phyloP scores from a whole-genome alignment of 1,284 basidiomycete genomes.

The Uromyces viciae-fabae region DNA sequence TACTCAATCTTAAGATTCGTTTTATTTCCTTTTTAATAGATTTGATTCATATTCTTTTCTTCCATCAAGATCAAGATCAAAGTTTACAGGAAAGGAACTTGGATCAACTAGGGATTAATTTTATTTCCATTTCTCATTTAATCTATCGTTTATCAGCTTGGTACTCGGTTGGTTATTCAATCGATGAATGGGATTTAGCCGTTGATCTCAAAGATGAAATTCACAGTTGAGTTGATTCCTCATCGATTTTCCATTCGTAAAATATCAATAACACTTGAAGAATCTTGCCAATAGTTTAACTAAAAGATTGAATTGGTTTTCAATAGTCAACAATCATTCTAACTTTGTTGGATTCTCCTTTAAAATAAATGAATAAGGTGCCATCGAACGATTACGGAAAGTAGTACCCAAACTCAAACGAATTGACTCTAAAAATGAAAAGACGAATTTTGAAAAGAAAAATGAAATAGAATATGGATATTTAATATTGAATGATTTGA shows the following conservation, averaged over 20 bases:
- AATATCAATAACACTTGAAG: neutral
- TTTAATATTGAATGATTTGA: neutral
- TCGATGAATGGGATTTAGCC: conserved; percentile 21
- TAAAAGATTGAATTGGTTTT: neutral
- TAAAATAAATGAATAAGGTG: too few relatives aligned
- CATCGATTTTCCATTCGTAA: neutral
- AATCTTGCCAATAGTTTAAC: neutral
- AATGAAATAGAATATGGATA: neutral
- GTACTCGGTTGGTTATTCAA: conserved; percentile 16
- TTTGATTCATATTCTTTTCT: neutral
- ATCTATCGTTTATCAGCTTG: conserved; percentile 21
- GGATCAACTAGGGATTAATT: neutral
- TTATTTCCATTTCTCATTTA: neutral
- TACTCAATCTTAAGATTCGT: neutral
- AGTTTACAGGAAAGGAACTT: neutral
- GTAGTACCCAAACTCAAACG: too few relatives aligned
- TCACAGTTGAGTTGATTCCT: neutral
- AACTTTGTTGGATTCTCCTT: neutral
- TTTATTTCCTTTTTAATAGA: neutral
- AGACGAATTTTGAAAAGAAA: neutral
- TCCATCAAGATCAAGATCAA: neutral
- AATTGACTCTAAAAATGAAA: too few relatives aligned
- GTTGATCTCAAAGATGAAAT: neutral
- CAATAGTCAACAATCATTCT: conserved; percentile 1
- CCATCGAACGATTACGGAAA: too few relatives aligned